A percentile compares a stretch with the other conserved stretches of the same genome.
These are phyloP conservation scores for Carex sylvatica DNA, from an alignment of 202 grass and related monocot species.

Conservation along the genomic window DNA sequence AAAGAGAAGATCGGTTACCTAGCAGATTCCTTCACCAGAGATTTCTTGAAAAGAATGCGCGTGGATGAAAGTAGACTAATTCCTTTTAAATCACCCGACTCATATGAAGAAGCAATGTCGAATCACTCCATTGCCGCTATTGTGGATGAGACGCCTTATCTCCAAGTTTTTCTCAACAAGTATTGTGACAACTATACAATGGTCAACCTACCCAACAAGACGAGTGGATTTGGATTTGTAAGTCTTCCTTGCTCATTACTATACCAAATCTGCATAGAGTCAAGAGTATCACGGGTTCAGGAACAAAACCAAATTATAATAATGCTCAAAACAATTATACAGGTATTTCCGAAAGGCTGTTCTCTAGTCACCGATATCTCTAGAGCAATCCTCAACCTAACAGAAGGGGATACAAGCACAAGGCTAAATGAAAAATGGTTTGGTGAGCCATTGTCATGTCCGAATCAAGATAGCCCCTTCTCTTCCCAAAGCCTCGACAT, in stretches of 20 bases:
- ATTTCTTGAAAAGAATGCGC: conserved; percentile 26
- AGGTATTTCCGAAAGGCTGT: conserved; percentile 71
- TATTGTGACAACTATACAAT: conserved; percentile 53
- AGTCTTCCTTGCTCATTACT: background rate
- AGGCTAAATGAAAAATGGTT: conserved; percentile 66
- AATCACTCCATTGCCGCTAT: conserved; percentile 48
- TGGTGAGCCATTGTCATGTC: conserved; percentile 33
- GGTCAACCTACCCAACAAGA: conserved; percentile 38
- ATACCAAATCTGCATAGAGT: background rate
- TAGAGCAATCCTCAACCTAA: conserved; percentile 63
- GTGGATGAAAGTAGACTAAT: conserved; percentile 31
- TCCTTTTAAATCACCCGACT: conserved; percentile 20
- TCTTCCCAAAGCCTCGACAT: conserved; percentile 51
- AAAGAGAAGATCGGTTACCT: conserved; percentile 42
- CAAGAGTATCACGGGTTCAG: background rate
- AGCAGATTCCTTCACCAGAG: conserved; percentile 45
- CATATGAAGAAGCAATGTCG: conserved; percentile 58
- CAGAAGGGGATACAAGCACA: conserved; percentile 45
- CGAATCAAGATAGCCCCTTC: conserved; percentile 31
- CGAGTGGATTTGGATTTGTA: conserved; percentile 75
- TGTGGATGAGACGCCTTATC: conserved; percentile 67
- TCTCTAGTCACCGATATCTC: conserved; percentile 66
- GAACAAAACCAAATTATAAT: background rate
- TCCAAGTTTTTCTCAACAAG: conserved; percentile 51
- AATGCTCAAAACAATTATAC: background rate